These are phyloP conservation scores for Boletellus ananas DNA, from an alignment of 768 basidiomycete species.

Conservation along the genomic window DNA sequence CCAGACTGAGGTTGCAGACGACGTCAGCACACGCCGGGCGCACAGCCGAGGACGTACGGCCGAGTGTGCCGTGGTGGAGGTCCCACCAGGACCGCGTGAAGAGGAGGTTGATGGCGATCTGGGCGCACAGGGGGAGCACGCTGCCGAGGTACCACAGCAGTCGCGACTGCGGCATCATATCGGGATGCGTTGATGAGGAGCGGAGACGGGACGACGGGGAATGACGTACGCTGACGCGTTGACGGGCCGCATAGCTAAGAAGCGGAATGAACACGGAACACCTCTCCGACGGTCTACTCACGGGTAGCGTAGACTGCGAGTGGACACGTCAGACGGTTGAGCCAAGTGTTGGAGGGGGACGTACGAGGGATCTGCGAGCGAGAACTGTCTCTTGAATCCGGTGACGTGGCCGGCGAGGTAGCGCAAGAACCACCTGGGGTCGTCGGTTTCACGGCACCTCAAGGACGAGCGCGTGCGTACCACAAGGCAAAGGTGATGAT, in stretches of 20 bases:
- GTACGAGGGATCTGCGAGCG: conserved; percentile 69
- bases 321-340: conserved; percentile 12
- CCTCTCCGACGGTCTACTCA: conserved; percentile 20
- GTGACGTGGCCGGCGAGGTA: conserved; percentile 50
- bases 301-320: conserved; percentile 35
- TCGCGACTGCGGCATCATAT: conserved; percentile 21
- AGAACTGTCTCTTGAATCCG: conserved; percentile 77
- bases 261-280: background rate
- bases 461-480: conserved; percentile 37
- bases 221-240: conserved; percentile 55
- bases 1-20: conserved; percentile 43
- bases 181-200: background rate
- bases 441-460: background rate
- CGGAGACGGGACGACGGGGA: background rate
- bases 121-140: conserved; percentile 63
- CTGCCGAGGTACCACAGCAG: conserved; percentile 41
- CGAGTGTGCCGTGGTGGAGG: conserved; percentile 60
- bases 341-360: conserved; percentile 24
- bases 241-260: conserved; percentile 57
- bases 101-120: conserved; percentile 62
- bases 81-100: conserved; percentile 86
- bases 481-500: conserved; percentile 56
- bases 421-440: conserved; percentile 52
- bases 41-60: conserved; percentile 15
- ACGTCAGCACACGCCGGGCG: background rate